Evolutionary conservation across 352 stramenopile genomes (phyloP).

Genomic region (Nothophytophthora sp.): DNA sequence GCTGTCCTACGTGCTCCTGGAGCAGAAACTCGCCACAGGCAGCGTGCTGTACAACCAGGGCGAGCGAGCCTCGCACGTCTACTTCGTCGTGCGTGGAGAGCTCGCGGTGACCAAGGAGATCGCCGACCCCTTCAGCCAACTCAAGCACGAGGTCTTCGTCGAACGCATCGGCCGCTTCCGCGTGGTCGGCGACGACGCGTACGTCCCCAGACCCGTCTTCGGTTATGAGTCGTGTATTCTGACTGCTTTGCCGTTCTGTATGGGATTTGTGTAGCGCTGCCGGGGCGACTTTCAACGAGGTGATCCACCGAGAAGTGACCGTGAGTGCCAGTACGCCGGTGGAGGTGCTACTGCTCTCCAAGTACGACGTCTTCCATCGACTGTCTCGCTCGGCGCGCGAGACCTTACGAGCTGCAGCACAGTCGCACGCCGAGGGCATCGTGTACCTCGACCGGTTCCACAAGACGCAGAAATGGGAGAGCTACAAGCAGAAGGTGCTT

Average conservation of each 20-base stretch:
- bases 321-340: constrained; percentile 68
- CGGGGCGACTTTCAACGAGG: constrained; percentile 65
- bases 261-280: constrained; percentile 37
- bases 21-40: constrained; percentile 53
- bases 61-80: constrained; percentile 64
- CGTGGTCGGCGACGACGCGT: constrained; percentile 74
- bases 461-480: constrained; percentile 72
- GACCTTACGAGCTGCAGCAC: constrained; percentile 44
- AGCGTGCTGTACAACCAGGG: constrained; percentile 57
- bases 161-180: constrained; percentile 60
- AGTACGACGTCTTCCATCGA: constrained; percentile 82
- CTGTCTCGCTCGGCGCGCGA: constrained; percentile 57
- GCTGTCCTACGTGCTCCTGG: constrained; percentile 69
- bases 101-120: constrained; percentile 57
- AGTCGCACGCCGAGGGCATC: constrained; percentile 46
- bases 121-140: constrained; percentile 31
- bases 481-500: constrained; percentile 53
- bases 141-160: constrained; percentile 45
- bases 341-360: constrained; percentile 68
- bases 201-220: constrained; percentile 19
- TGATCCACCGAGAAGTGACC: constrained; percentile 61
- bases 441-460: constrained; percentile 71
- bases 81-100: constrained; percentile 74
- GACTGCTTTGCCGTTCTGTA: background rate
- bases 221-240: background rate